These are phyloP conservation scores for Aspergillus sp. DNA, from an alignment of 2,329 filamentous ascomycete genomes.

Conservation along the genomic window DNA sequence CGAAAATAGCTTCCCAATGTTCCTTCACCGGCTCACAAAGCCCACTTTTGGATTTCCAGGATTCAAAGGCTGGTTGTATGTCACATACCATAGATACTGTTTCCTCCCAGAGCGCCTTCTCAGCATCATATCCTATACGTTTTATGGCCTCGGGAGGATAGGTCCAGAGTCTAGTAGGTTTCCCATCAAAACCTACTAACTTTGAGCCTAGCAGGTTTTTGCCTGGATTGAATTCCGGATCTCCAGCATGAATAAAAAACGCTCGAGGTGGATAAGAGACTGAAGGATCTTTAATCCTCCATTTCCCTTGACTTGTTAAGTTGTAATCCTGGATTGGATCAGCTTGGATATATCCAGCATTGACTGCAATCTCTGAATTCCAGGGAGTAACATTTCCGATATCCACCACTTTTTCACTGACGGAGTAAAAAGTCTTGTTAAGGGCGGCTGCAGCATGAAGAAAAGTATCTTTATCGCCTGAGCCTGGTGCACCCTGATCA, in stretches of 20 bases:
- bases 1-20: too few species aligned
- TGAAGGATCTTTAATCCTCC: neutral
- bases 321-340: conserved; percentile 32
- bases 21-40: too few species aligned
- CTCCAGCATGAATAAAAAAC: too few species aligned
- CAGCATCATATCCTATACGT: too few species aligned
- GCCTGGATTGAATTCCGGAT: too few species aligned
- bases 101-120: too few species aligned
- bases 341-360: conserved; percentile 18
- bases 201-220: neutral
- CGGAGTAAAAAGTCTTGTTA: conserved; percentile 22
- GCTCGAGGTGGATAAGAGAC: too few species aligned
- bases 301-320: neutral
- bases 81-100: too few species aligned
- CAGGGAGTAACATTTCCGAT: conserved; percentile 17
- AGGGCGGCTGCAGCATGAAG: conserved; percentile 26
- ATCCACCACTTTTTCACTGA: conserved; percentile 21
- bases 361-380: conserved; percentile 7
- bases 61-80: too few species aligned
- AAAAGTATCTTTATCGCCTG: conserved; percentile 31
- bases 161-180: neutral
- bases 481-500: neutral
- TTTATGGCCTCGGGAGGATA: too few species aligned
- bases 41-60: too few species aligned
- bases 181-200: neutral